Base-by-base conservation (phyloP, 2,329 filamentous ascomycete genomes). In the Exophiala mesophila region DNA sequence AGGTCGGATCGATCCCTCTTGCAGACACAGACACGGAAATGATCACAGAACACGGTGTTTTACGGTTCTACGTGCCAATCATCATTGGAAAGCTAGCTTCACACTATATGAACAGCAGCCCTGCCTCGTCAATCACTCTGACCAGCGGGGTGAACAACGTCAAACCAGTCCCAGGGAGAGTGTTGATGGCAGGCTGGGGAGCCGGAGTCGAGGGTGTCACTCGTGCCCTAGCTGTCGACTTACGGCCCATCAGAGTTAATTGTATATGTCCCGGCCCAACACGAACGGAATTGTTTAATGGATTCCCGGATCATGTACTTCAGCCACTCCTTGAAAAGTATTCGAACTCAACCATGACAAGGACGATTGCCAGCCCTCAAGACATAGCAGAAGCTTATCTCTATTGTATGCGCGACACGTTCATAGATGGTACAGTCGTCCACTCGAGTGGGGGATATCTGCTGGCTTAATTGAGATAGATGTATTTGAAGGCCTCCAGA, bases 101-200 rank as follows among this genome's bases (percentile, higher is more conserved):
- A 0, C 49, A 53, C 8, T 70, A 68, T 42, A 57, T 70, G 54
- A 49, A 54, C 2, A 24, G 36, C 0, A 45, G 50, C 0, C 41
- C 51, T 1, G 37, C 50, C 1, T 64, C 60, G 5, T 68, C 63
- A 1, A 53, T 70, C 17, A 70, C 64, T 0, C 33, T 71, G 1
- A 71, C 68, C 0, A 58, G 60, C 1, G 69, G 68, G 2, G 57
- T 57, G 2, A 66, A 73, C 5, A 61, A 65, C 7, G 65, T 76
- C 51, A 68, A 68, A n/a, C 78, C 78, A 0, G 55, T 63, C 0
- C 64, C 69, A 0, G 64, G 71, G 16, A 15, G 37, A 10, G 78
- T 73, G 72, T 61, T 62, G 3, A 39, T 50, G 1, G 60, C 63
- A 1, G 53, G 53, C 1, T 44, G 52, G 16, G 55, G 56, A 1